Evolutionary conservation across 2,329 filamentous ascomycete genomes (phyloP).

Genomic region (Thielaviopsis euricoi): DNA sequence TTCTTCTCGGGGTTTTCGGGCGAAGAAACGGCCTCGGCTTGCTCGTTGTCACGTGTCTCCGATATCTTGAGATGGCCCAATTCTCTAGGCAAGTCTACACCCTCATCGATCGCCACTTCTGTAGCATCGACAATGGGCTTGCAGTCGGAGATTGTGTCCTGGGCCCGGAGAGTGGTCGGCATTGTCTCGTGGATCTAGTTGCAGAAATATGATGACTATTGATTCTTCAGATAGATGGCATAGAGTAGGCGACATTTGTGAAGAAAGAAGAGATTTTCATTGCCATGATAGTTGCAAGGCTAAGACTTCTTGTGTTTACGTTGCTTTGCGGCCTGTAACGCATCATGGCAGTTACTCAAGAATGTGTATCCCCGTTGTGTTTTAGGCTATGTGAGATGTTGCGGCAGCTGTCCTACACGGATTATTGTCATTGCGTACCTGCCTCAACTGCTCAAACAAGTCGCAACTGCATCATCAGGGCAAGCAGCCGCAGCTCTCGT

Average conservation of each 20-base stretch:
- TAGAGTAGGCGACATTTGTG: no score
- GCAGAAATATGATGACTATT: no score
- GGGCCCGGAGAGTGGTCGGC: neutral
- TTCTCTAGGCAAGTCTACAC: neutral
- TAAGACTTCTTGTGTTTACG: no score
- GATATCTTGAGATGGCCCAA: neutral
- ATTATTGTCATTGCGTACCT: neutral
- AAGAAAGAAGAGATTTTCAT: no score
- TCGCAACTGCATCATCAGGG: neutral
- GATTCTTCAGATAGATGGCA: no score
- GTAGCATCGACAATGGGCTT: neutral
- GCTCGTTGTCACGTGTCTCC: neutral
- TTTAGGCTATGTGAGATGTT: neutral
- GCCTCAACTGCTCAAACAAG: neutral
- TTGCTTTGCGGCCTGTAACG: no score
- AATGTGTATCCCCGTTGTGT: no score
- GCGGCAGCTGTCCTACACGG: neutral
- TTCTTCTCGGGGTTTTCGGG: conserved; percentile 12
- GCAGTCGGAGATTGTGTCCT: neutral
- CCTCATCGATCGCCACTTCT: neutral
- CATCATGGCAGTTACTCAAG: no score
- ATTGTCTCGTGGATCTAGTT: neutral
- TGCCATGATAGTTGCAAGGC: no score
- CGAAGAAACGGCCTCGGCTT: neutral
- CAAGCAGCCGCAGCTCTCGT: neutral